Percentiles rank a stretch among this genome's conserved stretches.
Evolutionary conservation across 768 basidiomycete genomes (phyloP).

Genomic region (Mycena amicta): DNA sequence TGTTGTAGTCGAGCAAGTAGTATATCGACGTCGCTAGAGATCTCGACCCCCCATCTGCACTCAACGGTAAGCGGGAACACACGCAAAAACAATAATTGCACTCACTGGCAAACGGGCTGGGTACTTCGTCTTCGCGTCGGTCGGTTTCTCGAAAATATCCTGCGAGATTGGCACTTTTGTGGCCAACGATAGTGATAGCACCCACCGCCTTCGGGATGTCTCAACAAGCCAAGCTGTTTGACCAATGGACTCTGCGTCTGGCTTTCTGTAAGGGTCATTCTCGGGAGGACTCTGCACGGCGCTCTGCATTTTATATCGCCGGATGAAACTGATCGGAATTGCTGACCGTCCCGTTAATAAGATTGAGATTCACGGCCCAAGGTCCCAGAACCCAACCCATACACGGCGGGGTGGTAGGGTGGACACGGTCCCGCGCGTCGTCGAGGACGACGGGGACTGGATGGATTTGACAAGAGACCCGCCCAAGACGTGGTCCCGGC

Average conservation of each 20-base stretch:
- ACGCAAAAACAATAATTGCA: background rate
- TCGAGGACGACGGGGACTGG: too few relatives aligned
- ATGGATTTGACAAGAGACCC: too few relatives aligned
- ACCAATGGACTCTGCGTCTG: background rate
- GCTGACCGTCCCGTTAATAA: too few relatives aligned
- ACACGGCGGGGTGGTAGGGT: too few relatives aligned
- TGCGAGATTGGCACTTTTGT: background rate
- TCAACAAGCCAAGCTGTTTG: background rate
- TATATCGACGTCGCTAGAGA: conserved; percentile 15
- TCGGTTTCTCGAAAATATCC: background rate
- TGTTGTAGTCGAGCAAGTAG: conserved; percentile 48
- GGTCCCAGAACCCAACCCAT: too few relatives aligned
- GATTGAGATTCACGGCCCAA: too few relatives aligned
- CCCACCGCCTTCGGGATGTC: background rate
- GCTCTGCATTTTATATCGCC: too few relatives aligned
- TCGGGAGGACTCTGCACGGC: too few relatives aligned
- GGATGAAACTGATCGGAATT: too few relatives aligned
- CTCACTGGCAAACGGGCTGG: background rate
- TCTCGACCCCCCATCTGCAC: background rate
- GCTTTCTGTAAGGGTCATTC: background rate
- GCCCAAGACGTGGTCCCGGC: too few relatives aligned
- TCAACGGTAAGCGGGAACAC: background rate
- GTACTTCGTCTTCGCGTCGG: background rate
- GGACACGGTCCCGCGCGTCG: too few relatives aligned
- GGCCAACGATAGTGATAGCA: background rate